Conservation (phyloP, 2,329 filamentous ascomycete species). For the Phymatotrichopsis omnivora region DNA sequence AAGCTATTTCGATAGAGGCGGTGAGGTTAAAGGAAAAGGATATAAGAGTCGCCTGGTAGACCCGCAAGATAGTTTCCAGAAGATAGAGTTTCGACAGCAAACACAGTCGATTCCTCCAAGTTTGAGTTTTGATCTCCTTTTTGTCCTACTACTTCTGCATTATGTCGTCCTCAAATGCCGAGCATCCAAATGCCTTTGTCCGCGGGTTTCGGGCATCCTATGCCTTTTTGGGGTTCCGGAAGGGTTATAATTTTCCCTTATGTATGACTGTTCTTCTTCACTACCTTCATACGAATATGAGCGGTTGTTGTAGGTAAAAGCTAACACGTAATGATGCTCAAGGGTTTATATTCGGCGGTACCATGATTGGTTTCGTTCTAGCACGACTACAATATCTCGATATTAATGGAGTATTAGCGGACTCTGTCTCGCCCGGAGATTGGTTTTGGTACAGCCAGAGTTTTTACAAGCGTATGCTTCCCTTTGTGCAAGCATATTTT, state of each 20-base stretch:
- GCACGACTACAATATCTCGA: constrained; percentile 43
- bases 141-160: too few relatives aligned
- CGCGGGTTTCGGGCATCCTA: too few relatives aligned
- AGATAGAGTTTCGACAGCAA: too few relatives aligned
- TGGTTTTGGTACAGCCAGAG: constrained; percentile 38
- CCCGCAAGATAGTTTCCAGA: too few relatives aligned
- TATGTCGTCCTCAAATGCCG: too few relatives aligned
- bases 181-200: too few relatives aligned
- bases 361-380: constrained; percentile 42
- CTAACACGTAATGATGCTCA: background rate
- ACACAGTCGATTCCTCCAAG: too few relatives aligned
- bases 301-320: background rate
- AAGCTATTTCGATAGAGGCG: too few relatives aligned
- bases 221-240: constrained; percentile 49
- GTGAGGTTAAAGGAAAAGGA: too few relatives aligned
- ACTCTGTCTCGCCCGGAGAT: constrained; percentile 37
- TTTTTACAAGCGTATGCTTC: constrained; percentile 30
- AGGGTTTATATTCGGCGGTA: constrained; percentile 40
- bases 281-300: background rate
- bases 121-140: too few relatives aligned
- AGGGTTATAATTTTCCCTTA: constrained; percentile 48
- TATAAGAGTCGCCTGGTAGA: too few relatives aligned
- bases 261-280: constrained; percentile 33
- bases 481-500: background rate
- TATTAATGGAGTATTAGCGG: constrained; percentile 33